Base-by-base conservation (phyloP, 2,329 filamentous ascomycete genomes). In the Phialophora verrucosa region DNA sequence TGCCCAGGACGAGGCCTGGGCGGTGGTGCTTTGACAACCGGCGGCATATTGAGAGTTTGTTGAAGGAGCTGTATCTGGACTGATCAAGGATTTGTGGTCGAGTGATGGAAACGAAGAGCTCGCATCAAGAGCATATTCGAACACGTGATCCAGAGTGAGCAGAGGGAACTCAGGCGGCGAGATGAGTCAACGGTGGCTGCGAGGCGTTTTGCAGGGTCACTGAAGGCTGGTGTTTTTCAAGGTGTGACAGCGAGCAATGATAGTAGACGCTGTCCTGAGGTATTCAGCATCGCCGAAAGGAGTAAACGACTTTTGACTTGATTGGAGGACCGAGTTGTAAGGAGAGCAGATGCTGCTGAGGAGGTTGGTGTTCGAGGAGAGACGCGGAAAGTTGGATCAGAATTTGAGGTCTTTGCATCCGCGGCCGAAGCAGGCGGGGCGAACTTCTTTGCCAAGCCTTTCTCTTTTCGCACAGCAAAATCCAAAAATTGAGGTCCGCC, bases 1-100 rank as follows among this genome's bases (percentile, higher is more conserved):
- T 64, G 56, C 25, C 68, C 68, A 12, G 65, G 56, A 29, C 65
- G 59, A 57, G 65, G 65, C 49, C 58, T 66, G 12, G 67, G 67
- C 12, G 68, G 68, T 23, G 65, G 63, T 1, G 62, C 58, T 44
- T 66, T 70, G 23, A 42, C 61, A 12, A n/a, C 20, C 14, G 60
- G 60, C 38, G 60, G 51, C 63, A 67, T 67, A 20, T 8, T 54
- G 54, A 49, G 8, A 20, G 57, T 47, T 20, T 25, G 38, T n/a
- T 25, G 31, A 42, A 8, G 12, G 4, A 31, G 35, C 27, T 27
- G 10, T 11, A 61, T 35, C 54, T 42, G 3, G 17, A n/a, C 14
- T 17, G 47, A 42, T 60, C 55, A 58, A 55, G 27, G 53, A 31
- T 54, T 32, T 17, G 55, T 27, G 27, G 8, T 53, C 47, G 38